These are phyloP conservation scores for Suillus bovinus DNA, from an alignment of 768 basidiomycete species.

Conservation along the genomic window DNA sequence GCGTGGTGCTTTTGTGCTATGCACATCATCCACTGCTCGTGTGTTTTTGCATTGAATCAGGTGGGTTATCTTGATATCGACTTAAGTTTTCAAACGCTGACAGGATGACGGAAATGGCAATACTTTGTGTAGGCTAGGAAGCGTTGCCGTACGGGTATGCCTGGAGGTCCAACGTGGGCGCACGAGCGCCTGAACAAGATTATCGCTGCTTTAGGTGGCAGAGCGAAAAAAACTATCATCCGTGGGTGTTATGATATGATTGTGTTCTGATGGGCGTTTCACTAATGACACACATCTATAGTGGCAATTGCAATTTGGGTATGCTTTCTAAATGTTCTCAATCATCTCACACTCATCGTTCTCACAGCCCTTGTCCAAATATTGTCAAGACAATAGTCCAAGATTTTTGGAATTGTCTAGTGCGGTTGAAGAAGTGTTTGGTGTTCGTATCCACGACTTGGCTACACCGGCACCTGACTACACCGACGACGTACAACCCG, in stretches of 20 bases:
- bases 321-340: constrained; percentile 33
- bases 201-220: constrained; percentile 39
- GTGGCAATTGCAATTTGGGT: constrained; percentile 68
- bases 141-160: constrained; percentile 30
- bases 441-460: constrained; percentile 55
- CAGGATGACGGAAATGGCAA: constrained; percentile 1
- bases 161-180: constrained; percentile 33
- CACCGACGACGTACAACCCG: constrained; percentile 22
- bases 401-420: constrained; percentile 57
- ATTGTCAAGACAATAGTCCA: constrained; percentile 56
- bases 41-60: constrained; percentile 59
- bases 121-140: constrained; percentile 27
- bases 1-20: constrained; percentile 82
- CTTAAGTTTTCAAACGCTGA: not conserved
- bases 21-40: constrained; percentile 72
- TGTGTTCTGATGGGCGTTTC: constrained; percentile 33
- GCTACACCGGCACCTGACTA: constrained; percentile 26
- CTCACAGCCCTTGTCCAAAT: constrained; percentile 66
- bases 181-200: constrained; percentile 41
- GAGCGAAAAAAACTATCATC: constrained; percentile 45
- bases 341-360: constrained; percentile 24
- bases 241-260: constrained; percentile 38
- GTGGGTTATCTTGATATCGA: constrained; percentile 41
- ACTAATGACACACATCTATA: constrained; percentile 34
- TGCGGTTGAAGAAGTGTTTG: constrained; percentile 68